Conservation (phyloP, 1,284 basidiomycete genomes). For the Leccinum proximum region DNA sequence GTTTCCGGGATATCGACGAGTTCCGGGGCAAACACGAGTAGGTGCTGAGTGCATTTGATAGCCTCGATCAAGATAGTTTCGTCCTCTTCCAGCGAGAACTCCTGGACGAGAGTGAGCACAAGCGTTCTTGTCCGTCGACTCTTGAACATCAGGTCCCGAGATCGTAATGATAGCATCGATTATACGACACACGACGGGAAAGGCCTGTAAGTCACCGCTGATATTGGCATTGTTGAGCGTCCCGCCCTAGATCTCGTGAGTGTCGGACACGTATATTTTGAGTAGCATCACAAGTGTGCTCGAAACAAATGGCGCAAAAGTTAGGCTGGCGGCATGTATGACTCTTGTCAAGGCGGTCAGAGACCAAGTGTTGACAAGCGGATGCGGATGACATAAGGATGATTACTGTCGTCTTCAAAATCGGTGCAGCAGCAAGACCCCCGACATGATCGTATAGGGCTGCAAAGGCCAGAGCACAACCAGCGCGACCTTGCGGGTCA, state of each 20-base stretch:
- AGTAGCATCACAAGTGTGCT: slow-evolving; percentile 90
- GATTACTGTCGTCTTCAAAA: slow-evolving; percentile 96
- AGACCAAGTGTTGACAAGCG: slow-evolving; percentile 94
- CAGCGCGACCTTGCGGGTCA: slow-evolving; percentile 90
- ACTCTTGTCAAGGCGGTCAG: slow-evolving; percentile 86
- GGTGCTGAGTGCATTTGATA: slow-evolving; percentile 94
- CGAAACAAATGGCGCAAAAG: slow-evolving; percentile 88
- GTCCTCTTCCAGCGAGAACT: slow-evolving; percentile 85
- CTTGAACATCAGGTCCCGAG: slow-evolving; percentile 94
- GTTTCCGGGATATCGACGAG: slow-evolving; percentile 79
- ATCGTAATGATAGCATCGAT: slow-evolving; percentile 94
- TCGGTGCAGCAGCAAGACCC: slow-evolving; percentile 88
- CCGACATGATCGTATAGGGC: slow-evolving; percentile 93
- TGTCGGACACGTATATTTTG: slow-evolving; percentile 88
- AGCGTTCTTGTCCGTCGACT: slow-evolving; percentile 82
- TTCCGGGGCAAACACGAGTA: slow-evolving; percentile 92
- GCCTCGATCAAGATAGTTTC: slow-evolving; percentile 92
- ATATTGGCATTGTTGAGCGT: slow-evolving; percentile 82
- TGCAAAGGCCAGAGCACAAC: slow-evolving; percentile 94
- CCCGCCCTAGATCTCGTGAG: slow-evolving; percentile 95
- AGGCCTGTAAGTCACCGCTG: slow-evolving; percentile 88
- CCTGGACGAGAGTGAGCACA: slow-evolving; percentile 83
- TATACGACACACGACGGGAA: slow-evolving; percentile 89
- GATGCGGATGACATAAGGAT: slow-evolving; percentile 98
- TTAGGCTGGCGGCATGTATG: slow-evolving; percentile 89